Percentiles rank a stretch among this genome's conserved stretches.
Evolutionary conservation across 306 rosid species (phyloP).

Genomic region (Prunus campanulata): DNA sequence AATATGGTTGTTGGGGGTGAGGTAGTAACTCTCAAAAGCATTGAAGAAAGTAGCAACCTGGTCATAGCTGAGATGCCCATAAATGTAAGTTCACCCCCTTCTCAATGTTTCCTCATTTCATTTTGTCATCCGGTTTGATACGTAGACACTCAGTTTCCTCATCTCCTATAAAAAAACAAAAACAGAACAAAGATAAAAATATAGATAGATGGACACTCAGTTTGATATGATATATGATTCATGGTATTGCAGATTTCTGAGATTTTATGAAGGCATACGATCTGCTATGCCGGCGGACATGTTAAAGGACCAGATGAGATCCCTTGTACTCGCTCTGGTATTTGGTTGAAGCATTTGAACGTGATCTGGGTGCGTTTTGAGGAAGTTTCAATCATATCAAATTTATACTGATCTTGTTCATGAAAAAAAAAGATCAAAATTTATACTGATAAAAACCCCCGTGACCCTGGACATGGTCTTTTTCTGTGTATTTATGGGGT

Average conservation of each 20-base stretch:
- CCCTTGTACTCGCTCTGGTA: slow-evolving; percentile 6
- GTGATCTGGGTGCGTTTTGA: slow-evolving; percentile 18
- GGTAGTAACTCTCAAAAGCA: slow-evolving; percentile 68
- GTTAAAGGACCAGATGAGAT: slow-evolving; percentile 30
- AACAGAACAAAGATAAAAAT: too few relatives aligned
- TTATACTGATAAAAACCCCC: too few relatives aligned
- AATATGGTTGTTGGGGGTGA: slow-evolving; percentile 96
- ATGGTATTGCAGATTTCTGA: slow-evolving; percentile 74
- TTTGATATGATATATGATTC: slow-evolving; percentile 5
- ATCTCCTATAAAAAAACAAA: too few relatives aligned
- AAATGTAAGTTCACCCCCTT: slow-evolving; percentile 48
- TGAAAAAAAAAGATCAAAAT: too few relatives aligned
- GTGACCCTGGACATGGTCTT: too few relatives aligned
- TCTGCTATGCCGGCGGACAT: slow-evolving; percentile 23
- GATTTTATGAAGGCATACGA: slow-evolving; percentile 51
- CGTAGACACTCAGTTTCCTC: not conserved
- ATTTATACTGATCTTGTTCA: not conserved
- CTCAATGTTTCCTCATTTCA: not conserved
- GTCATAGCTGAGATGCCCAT: slow-evolving; percentile 94
- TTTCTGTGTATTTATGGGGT: too few relatives aligned
- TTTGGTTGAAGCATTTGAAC: slow-evolving; percentile 17
- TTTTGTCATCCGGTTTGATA: not conserved
- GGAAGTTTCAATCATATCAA: not conserved
- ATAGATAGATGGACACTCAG: not conserved
- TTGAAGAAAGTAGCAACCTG: slow-evolving; percentile 76